Conservation (phyloP, 2,329 filamentous ascomycete genomes). For the Diaporthe batatas region DNA sequence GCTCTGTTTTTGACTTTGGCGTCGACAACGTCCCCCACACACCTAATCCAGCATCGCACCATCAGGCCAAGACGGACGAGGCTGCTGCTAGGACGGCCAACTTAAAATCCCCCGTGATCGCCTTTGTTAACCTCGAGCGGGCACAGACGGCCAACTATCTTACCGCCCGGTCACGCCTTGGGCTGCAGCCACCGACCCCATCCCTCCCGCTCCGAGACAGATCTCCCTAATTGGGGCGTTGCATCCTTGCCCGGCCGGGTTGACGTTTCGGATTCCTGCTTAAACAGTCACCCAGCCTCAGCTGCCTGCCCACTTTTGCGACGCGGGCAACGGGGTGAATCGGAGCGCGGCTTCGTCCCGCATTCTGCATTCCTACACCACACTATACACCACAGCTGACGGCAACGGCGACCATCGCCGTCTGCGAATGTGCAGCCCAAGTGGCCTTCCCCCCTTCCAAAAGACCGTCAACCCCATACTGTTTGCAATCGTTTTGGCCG, state of each 20-base stretch:
- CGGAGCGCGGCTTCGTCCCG: conserved; percentile 10
- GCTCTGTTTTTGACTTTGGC: conserved; percentile 26
- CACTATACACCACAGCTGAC: conserved; percentile 23
- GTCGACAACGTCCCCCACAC: neutral
- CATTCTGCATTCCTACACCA: conserved; percentile 15
- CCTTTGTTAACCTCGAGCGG: neutral
- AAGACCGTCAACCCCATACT: neutral
- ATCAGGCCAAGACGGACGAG: conserved; percentile 1
- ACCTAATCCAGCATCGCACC: neutral
- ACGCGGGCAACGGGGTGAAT: conserved; percentile 32
- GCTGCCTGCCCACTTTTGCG: conserved; percentile 35
- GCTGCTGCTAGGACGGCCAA: conserved; percentile 18
- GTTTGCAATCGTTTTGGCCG: conserved; percentile 5
- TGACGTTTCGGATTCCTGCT: conserved; percentile 39
- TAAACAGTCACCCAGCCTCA: conserved; percentile 8
- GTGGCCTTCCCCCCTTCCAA: neutral
- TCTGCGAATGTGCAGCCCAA: conserved; percentile 28
- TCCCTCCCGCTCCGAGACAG: conserved; percentile 34
- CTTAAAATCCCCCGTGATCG: conserved; percentile 8
- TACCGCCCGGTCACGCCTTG: conserved; percentile 26
- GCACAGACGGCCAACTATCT: conserved; percentile 25
- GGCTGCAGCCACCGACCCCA: conserved; percentile 35
- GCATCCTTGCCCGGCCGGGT: conserved; percentile 34
- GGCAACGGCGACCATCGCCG: conserved; percentile 35
- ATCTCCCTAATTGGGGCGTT: conserved; percentile 20